phyloP scores from a whole-genome alignment of 495 filamentous ascomycete genomes.

The Daldinia bambusicola region DNA sequence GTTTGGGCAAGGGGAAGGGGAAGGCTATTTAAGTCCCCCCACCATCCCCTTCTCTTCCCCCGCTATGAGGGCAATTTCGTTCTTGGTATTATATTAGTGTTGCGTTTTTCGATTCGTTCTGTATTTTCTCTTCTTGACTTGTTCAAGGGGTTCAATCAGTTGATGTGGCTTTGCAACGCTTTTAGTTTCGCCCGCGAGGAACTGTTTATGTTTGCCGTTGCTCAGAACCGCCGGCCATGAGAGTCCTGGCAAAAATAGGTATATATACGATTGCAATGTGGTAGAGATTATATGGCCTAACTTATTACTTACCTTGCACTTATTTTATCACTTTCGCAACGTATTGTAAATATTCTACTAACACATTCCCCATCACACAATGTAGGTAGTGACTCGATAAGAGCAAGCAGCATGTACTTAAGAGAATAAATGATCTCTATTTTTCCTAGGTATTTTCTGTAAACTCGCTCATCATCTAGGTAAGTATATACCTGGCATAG shows the following conservation, averaged over 20 bases:
- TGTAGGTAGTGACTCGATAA: neutral
- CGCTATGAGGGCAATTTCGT: neutral
- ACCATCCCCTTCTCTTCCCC: neutral
- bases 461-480: constrained; percentile 5
- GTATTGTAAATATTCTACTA: too few relatives aligned
- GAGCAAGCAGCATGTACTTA: neutral
- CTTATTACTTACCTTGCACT: too few relatives aligned
- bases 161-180: neutral
- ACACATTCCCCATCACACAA: neutral
- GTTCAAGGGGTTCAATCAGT: constrained; percentile 19
- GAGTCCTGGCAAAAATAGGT: too few relatives aligned
- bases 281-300: neutral
- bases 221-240: neutral
- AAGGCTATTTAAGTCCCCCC: constrained; percentile 51
- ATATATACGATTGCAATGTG: neutral
- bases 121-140: constrained; percentile 16
- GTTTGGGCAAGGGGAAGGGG: constrained; percentile 56
- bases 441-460: constrained; percentile 13
- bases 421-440: constrained; percentile 20
- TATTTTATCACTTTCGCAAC: too few relatives aligned
- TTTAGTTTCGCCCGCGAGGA: neutral
- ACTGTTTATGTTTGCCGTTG: neutral
- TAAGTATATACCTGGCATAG: neutral
- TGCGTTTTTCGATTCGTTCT: neutral
- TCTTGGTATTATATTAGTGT: constrained; percentile 17